A percentile compares a stretch with the other conserved stretches of the same genome.
These are phyloP conservation scores for Ogataea allantospora DNA, from an alignment of 805 yeast species.

Conservation along the genomic window DNA sequence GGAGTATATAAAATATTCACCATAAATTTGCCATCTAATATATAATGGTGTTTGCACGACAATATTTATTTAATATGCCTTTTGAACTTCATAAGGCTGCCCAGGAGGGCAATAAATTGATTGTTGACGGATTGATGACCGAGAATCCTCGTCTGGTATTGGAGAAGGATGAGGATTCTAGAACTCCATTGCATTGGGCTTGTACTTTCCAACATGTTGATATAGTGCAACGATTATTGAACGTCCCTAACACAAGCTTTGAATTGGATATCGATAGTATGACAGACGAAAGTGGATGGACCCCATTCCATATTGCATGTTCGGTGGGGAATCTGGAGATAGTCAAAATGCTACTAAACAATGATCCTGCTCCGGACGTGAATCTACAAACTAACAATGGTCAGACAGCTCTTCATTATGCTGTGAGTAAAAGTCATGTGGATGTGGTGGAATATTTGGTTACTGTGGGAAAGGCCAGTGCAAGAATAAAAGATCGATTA, in stretches of 20 bases:
- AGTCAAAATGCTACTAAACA: constrained; percentile 47
- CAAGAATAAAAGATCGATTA: constrained; percentile 62
- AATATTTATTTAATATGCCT: constrained; percentile 3
- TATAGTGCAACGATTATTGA: constrained; percentile 46
- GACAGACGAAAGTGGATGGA: constrained; percentile 81
- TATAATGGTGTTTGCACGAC: constrained; percentile 5
- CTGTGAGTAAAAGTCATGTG: constrained; percentile 65
- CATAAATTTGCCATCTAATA: constrained; percentile 8
- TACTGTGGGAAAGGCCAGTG: constrained; percentile 53
- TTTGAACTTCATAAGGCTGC: constrained; percentile 60
- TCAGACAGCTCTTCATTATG: constrained; percentile 71
- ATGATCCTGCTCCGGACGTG: constrained; percentile 57
- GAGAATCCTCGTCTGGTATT: constrained; percentile 49
- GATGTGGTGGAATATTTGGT: constrained; percentile 55
- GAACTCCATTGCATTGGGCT: constrained; percentile 91
- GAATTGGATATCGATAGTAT: constrained; percentile 62
- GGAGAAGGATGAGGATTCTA: constrained; percentile 63
- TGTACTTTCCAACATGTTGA: constrained; percentile 58
- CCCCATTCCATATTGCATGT: constrained; percentile 79
- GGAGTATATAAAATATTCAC: constrained; percentile 1
- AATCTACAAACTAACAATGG: constrained; percentile 62
- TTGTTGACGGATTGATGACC: constrained; percentile 50
- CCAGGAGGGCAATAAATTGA: constrained; percentile 52
- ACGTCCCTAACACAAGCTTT: constrained; percentile 29
- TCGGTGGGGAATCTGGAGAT: constrained; percentile 65